A percentile compares a stretch with the other conserved stretches of the same genome.
phyloP scores from a whole-genome alignment of 1,284 basidiomycete species.

The Austroboletus sp. region DNA sequence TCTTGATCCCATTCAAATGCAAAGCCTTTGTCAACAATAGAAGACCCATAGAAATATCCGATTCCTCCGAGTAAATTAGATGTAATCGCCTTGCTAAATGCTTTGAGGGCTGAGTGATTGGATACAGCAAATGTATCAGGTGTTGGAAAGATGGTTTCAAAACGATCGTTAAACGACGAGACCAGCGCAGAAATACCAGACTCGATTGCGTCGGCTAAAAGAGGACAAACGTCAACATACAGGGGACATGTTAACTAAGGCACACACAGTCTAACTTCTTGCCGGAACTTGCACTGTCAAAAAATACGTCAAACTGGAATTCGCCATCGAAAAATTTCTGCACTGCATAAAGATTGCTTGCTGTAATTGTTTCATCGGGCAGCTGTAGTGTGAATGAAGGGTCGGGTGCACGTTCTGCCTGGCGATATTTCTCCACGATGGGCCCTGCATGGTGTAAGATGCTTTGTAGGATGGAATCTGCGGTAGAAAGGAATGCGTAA shows the following conservation, averaged over 20 bases:
- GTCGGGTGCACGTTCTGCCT: conserved; percentile 55
- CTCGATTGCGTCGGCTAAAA: conserved; percentile 52
- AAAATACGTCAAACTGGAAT: conserved; percentile 84
- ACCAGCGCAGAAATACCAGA: conserved; percentile 64
- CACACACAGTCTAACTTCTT: conserved; percentile 56
- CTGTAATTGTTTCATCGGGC: conserved; percentile 63
- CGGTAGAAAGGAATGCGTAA: conserved; percentile 1
- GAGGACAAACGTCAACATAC: conserved; percentile 4
- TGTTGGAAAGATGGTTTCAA: conserved; percentile 63
- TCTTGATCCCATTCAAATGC: conserved; percentile 86
- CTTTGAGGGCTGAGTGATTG: conserved; percentile 47
- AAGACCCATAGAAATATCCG: conserved; percentile 90
- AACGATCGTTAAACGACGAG: conserved; percentile 59
- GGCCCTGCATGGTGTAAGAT: conserved; percentile 56
- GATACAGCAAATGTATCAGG: conserved; percentile 48
- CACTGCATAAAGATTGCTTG: conserved; percentile 76
- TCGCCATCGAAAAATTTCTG: conserved; percentile 80
- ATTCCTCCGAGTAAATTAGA: conserved; percentile 87
- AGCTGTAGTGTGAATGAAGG: conserved; percentile 74
- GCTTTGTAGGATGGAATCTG: conserved; percentile 63
- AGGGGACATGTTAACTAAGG: neutral
- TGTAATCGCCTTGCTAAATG: conserved; percentile 81
- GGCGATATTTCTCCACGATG: conserved; percentile 50
- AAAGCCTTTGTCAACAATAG: conserved; percentile 79
- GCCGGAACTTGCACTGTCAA: conserved; percentile 63